Conservation (phyloP, 1,139 yeast genomes). For the Blastobotrys aristatus region DNA sequence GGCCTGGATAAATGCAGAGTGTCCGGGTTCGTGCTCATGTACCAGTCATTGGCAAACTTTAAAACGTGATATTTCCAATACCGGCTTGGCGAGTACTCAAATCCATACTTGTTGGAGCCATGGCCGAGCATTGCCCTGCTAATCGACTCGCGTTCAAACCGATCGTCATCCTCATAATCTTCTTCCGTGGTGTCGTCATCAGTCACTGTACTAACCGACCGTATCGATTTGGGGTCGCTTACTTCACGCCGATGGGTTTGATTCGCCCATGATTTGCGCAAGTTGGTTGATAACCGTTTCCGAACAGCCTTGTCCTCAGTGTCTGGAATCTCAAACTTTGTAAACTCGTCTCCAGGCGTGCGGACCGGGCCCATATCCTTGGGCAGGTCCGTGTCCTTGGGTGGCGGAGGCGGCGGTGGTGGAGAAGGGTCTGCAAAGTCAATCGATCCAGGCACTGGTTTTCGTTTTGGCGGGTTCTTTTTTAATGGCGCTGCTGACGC, state of each 20-base stretch:
- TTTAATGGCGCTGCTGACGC: not conserved
- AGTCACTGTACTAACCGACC: too few species aligned
- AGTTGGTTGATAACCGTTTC: not conserved
- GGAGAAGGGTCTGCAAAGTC: not conserved
- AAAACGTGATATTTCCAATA: slow-evolving; percentile 30
- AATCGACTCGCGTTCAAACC: slow-evolving; percentile 9
- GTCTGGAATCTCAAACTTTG: not conserved
- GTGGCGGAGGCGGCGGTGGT: slow-evolving; percentile 5
- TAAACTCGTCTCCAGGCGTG: not conserved
- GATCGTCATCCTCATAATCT: slow-evolving; percentile 12
- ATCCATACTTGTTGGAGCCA: not conserved
- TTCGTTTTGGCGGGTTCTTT: slow-evolving; percentile 2
- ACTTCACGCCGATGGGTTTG: not conserved
- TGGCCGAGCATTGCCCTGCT: slow-evolving; percentile 1
- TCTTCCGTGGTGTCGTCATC: slow-evolving; percentile 1
- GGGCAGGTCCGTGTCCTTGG: not conserved
- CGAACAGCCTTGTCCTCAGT: not conserved
- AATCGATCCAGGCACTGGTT: not conserved
- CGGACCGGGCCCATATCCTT: too few species aligned
- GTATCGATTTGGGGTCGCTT: not conserved
- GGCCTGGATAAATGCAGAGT: slow-evolving; percentile 24
- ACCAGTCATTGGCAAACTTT: slow-evolving; percentile 29
- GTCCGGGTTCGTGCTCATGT: slow-evolving; percentile 31
- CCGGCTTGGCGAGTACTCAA: slow-evolving; percentile 2
- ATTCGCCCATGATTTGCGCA: not conserved